Base-by-base conservation (phyloP, 2,329 filamentous ascomycete genomes). In the Fusarium sp. region DNA sequence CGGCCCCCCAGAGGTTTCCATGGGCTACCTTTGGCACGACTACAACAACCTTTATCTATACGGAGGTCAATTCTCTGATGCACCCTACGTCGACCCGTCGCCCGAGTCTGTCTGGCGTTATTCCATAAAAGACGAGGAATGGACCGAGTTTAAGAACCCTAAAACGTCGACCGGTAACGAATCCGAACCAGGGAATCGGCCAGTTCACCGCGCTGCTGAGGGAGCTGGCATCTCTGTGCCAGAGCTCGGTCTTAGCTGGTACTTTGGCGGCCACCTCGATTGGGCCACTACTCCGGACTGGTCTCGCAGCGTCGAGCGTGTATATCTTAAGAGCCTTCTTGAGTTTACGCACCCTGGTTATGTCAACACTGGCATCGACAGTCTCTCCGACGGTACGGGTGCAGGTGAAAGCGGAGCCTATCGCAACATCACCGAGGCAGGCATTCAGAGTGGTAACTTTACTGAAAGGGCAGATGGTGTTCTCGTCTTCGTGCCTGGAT, bases 261-360 rank as follows among this genome's bases (percentile, higher is more conserved):
- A 93, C 77, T 95, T 95, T 79, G 92, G 91, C 27, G 92, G 92
- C 0, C 92, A 94, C 78, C 81, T 92, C 8, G 92, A 95, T 77
- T 77, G 80, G 75, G 81, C 80, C 14, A 88, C 86, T 7, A 90
- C 85, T 0, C 79, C 77, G 1, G 91, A 89, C 15, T 94, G 92
- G 92, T 89, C 89, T n/a, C 86, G 87, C 53, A 85, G 88, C 56
- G 83, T 88, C 24, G 80, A 83, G 0, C 84, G 91, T 8, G 83
- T 93, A 2, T 95, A 94, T 76, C 80, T 95, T 45, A 93, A 90
- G 79, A 92, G 90, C 47, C 81, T 95, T 30, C 81, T 94, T 16
- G 92, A 95, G 75, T 95, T 91, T 74, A 94, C 91, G 0, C 92
- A 92, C 71, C 92, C 92, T 0, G 90, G 90, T 7, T 90, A 86